Percentiles rank a stretch among this genome's conserved stretches.
These are phyloP conservation scores for Emericellopsis terricola DNA, from an alignment of 495 filamentous ascomycete genomes.

Conservation along the genomic window DNA sequence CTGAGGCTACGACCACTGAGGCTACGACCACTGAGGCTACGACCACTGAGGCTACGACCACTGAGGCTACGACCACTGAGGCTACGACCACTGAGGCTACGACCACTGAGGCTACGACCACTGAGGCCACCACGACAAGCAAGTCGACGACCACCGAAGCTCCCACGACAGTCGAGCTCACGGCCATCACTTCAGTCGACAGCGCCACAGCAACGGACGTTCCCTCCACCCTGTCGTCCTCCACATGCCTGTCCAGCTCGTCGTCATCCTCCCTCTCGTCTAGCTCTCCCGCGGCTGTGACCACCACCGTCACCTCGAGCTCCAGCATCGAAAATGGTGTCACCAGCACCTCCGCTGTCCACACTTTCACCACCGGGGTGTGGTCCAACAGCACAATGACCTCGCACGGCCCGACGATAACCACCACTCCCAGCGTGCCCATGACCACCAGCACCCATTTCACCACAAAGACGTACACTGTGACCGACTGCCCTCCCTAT, in stretches of 20 bases:
- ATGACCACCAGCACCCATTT: slow-evolving; percentile 25
- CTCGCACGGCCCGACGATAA: neutral
- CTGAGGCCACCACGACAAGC: no score
- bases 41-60: no score
- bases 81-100: no score
- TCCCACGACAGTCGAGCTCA: neutral
- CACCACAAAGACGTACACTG: slow-evolving; percentile 33
- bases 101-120: no score
- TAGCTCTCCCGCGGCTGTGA: neutral
- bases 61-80: no score
- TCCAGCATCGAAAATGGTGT: neutral
- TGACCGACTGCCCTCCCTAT: slow-evolving; percentile 37
- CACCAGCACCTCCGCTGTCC: neutral
- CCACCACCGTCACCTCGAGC: neutral
- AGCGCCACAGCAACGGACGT: no score
- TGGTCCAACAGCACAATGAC: neutral
- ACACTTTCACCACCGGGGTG: neutral
- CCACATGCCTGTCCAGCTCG: no score
- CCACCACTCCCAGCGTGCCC: neutral
- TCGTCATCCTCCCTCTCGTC: neutral
- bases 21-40: no score
- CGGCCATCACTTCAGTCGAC: no score
- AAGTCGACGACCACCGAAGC: neutral
- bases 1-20: no score
- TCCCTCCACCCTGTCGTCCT: no score